phyloP scores from a whole-genome alignment of 2,329 filamentous ascomycete genomes.

The Dryadomyces sulphureus region DNA sequence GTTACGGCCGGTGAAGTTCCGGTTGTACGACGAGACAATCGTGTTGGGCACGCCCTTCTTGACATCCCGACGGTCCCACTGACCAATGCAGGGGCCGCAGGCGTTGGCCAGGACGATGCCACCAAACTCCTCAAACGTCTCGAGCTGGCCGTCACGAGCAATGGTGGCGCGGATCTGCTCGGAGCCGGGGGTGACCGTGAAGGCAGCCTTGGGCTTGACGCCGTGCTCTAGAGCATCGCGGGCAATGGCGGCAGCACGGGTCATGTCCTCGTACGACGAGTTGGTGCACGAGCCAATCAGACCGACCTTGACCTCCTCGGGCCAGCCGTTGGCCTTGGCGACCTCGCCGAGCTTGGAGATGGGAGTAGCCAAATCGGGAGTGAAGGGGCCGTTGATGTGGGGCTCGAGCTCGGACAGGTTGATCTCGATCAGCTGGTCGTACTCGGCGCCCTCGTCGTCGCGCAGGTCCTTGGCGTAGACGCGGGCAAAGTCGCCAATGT shows the following conservation, averaged over 20 bases:
- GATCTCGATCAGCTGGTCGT: constrained; percentile 92
- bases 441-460: constrained; percentile 81
- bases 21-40: constrained; percentile 98
- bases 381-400: constrained; percentile 98
- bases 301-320: constrained; percentile 89
- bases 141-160: constrained; percentile 73
- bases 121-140: constrained; percentile 74
- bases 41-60: constrained; percentile 94
- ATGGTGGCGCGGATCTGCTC: constrained; percentile 95
- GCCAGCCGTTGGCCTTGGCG: constrained; percentile 91
- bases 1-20: constrained; percentile 98
- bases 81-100: constrained; percentile 84
- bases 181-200: constrained; percentile 90
- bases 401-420: constrained; percentile 91
- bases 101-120: constrained; percentile 88
- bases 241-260: constrained; percentile 79
- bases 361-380: constrained; percentile 90
- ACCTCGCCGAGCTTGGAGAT: constrained; percentile 96
- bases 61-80: constrained; percentile 89
- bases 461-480: constrained; percentile 72
- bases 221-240: constrained; percentile 84
- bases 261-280: constrained; percentile 77
- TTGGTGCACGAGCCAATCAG: constrained; percentile 98
- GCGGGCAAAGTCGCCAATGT: constrained; percentile 83
- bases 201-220: constrained; percentile 81